These are phyloP conservation scores for Neofusicoccum umdonicola DNA, from an alignment of 2,329 filamentous ascomycete genomes.

Conservation along the genomic window DNA sequence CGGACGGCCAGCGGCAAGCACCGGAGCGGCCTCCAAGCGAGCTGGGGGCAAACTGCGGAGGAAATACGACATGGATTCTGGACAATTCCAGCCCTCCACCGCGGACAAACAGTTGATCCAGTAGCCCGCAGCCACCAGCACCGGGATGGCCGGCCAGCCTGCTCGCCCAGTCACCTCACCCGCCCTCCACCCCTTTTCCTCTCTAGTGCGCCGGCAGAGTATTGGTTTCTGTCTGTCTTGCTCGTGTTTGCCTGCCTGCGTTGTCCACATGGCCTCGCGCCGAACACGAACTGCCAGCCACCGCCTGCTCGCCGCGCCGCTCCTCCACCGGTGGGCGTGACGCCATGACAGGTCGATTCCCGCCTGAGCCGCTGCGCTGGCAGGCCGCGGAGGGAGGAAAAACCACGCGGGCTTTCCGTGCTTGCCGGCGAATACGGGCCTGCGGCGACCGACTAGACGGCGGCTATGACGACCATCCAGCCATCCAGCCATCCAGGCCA, in stretches of 20 bases:
- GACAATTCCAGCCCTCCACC: not conserved
- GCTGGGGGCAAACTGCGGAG: not conserved
- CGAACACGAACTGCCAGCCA: slow-evolving; percentile 1
- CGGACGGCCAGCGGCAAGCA: not conserved
- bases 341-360: not conserved
- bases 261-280: not conserved
- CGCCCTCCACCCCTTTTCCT: not conserved
- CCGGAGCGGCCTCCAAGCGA: slow-evolving; percentile 5
- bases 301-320: not conserved
- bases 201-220: not conserved
- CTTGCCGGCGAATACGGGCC: not conserved
- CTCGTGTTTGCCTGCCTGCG: not conserved
- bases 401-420: not conserved
- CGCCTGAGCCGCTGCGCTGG: slow-evolving; percentile 1
- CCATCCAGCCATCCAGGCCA: not conserved
- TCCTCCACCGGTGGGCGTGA: too few species aligned
- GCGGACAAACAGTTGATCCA: not conserved
- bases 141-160: not conserved
- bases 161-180: not conserved
- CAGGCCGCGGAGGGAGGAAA: not conserved
- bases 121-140: not conserved
- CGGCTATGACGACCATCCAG: not conserved
- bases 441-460: not conserved
- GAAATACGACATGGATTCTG: not conserved
- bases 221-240: not conserved